A percentile compares a stretch with the other conserved stretches of the same genome.
Evolutionary conservation across 2,329 filamentous ascomycete species (phyloP).

Genomic region (Rhinocladiella mackenziei): DNA sequence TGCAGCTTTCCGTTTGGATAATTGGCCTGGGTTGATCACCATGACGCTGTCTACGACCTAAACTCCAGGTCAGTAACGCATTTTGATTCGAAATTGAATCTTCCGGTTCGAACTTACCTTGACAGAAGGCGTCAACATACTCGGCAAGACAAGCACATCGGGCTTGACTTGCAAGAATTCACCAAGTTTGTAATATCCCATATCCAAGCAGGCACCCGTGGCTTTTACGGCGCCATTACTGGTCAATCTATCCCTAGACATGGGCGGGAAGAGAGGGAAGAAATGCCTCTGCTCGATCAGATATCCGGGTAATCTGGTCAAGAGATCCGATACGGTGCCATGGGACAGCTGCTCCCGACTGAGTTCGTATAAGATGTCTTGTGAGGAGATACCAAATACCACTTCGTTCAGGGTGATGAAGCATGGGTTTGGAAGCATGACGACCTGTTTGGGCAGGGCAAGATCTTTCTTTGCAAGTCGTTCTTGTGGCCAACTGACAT

Average conservation of each 20-base stretch:
- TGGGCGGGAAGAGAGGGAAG: slow-evolving; percentile 81
- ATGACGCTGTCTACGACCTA: slow-evolving; percentile 88
- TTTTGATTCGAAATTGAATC: neutral
- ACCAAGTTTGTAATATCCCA: slow-evolving; percentile 78
- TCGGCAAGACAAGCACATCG: slow-evolving; percentile 79
- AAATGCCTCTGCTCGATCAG: slow-evolving; percentile 88
- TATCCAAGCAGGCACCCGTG: slow-evolving; percentile 74
- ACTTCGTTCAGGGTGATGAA: slow-evolving; percentile 84
- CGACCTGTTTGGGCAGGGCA: slow-evolving; percentile 70
- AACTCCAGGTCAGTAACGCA: slow-evolving; percentile 21
- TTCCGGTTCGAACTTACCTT: slow-evolving; percentile 57
- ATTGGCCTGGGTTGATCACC: slow-evolving; percentile 81
- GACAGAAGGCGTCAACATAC: slow-evolving; percentile 77
- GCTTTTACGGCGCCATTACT: slow-evolving; percentile 61
- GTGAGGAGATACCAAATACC: slow-evolving; percentile 72
- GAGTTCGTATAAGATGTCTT: slow-evolving; percentile 80
- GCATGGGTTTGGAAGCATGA: slow-evolving; percentile 85
- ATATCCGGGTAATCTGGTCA: slow-evolving; percentile 69
- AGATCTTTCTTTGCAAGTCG: slow-evolving; percentile 66
- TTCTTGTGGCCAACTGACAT: slow-evolving; percentile 82
- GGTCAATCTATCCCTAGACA: slow-evolving; percentile 63
- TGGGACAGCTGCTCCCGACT: slow-evolving; percentile 66
- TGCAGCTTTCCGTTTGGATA: slow-evolving; percentile 78
- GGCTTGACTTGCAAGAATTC: slow-evolving; percentile 85
- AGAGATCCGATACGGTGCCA: slow-evolving; percentile 53